Evolutionary conservation across 2,329 filamentous ascomycete genomes (phyloP).

Genomic region (Nigrospora sphaerica): DNA sequence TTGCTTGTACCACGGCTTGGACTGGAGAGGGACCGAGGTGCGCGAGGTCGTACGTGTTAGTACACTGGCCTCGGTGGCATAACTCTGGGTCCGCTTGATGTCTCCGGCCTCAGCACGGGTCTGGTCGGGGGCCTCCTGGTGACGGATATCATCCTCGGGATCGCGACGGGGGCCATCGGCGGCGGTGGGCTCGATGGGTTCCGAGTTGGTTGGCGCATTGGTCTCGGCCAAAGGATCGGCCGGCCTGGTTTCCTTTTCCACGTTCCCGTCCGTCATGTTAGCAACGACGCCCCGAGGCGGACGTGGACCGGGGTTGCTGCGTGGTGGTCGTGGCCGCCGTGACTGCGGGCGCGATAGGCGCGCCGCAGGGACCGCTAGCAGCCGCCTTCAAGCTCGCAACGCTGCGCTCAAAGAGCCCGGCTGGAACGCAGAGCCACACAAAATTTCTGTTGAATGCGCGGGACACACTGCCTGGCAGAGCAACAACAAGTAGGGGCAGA

Average conservation of each 20-base stretch:
- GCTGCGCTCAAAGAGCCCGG: too few species aligned
- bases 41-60: slow-evolving; percentile 34
- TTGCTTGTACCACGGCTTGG: slow-evolving; percentile 57
- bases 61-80: slow-evolving; percentile 46
- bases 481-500: too few species aligned
- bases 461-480: too few species aligned
- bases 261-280: slow-evolving; percentile 17
- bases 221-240: slow-evolving; percentile 14
- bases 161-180: slow-evolving; percentile 8
- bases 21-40: slow-evolving; percentile 17
- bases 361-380: too few species aligned
- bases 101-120: slow-evolving; percentile 21
- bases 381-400: too few species aligned
- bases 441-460: too few species aligned
- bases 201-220: slow-evolving; percentile 11
- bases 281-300: background rate
- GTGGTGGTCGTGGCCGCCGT: too few species aligned
- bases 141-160: slow-evolving; percentile 19
- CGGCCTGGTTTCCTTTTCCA: slow-evolving; percentile 17
- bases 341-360: too few species aligned
- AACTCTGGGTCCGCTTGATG: slow-evolving; percentile 39
- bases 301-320: too few species aligned
- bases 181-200: slow-evolving; percentile 9
- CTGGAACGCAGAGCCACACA: too few species aligned
- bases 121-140: slow-evolving; percentile 14